phyloP scores from a whole-genome alignment of 108 stramenopile genomes.

The Phaeodactylum tricornutum region DNA sequence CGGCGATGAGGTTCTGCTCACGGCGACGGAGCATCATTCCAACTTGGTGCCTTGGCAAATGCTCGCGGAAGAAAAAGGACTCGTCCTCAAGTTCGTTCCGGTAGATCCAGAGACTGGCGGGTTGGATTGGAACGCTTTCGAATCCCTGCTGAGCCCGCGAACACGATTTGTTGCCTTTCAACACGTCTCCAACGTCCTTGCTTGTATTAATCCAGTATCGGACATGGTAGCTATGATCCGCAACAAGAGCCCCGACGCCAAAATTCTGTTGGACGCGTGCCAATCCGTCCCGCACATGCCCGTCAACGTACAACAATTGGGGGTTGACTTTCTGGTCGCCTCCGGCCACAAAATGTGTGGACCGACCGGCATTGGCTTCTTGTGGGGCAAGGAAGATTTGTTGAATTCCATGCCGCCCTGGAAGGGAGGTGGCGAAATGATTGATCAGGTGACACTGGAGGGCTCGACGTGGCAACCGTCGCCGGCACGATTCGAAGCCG shows the following conservation, averaged over 20 bases:
- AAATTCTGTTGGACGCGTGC: constrained; percentile 87
- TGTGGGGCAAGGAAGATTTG: constrained; percentile 75
- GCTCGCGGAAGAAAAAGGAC: constrained; percentile 52
- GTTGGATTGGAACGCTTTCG: constrained; percentile 58
- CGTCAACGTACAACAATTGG: constrained; percentile 81
- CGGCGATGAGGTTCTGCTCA: constrained; percentile 88
- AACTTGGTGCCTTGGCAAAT: constrained; percentile 97
- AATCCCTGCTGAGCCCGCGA: constrained; percentile 33
- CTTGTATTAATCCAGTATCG: constrained; percentile 73
- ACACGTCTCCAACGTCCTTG: constrained; percentile 90
- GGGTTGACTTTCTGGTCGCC: constrained; percentile 90
- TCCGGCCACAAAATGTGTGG: constrained; percentile 99
- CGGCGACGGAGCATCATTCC: constrained; percentile 92
- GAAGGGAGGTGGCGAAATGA: constrained; percentile 95
- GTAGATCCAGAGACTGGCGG: constrained; percentile 31
- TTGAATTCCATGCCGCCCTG: constrained; percentile 85
- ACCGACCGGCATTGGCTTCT: constrained; percentile 94
- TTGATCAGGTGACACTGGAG: constrained; percentile 84
- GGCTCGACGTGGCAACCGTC: constrained; percentile 76
- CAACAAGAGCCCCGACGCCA: constrained; percentile 40
- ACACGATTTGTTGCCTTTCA: constrained; percentile 87
- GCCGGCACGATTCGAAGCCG: constrained; percentile 92
- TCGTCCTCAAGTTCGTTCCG: constrained; percentile 61
- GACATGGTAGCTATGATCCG: constrained; percentile 70
- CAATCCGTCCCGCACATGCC: constrained; percentile 89